These are phyloP conservation scores for Penicillium italicum DNA, from an alignment of 2,329 filamentous ascomycete species.

Conservation along the genomic window DNA sequence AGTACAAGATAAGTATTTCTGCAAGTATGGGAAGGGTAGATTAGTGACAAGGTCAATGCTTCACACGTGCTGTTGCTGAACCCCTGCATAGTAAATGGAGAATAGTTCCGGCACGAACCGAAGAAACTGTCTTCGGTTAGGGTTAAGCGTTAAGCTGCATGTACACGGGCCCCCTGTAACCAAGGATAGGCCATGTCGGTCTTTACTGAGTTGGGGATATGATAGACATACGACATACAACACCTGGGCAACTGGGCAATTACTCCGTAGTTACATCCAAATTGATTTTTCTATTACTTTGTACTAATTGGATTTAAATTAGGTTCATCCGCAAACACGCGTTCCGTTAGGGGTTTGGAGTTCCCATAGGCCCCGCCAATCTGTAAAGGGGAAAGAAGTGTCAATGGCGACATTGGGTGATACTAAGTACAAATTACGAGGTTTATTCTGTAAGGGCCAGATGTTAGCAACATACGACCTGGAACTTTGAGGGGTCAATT, in stretches of 20 bases:
- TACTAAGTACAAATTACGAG: no score
- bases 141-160: constrained; percentile 5
- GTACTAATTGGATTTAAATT: neutral
- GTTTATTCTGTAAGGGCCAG: neutral
- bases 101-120: constrained; percentile 8
- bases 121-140: neutral
- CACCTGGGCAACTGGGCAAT: no score
- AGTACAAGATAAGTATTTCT: neutral
- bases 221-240: no score
- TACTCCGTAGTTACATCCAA: no score
- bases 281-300: no score
- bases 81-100: constrained; percentile 2
- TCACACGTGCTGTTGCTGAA: neutral
- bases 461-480: neutral
- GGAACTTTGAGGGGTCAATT: neutral
- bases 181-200: neutral
- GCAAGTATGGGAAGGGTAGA: neutral
- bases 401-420: neutral
- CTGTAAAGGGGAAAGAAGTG: neutral
- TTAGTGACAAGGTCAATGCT: neutral
- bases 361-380: neutral
- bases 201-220: neutral
- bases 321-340: neutral
- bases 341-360: neutral
- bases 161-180: neutral